Conservation (phyloP, 2,329 filamentous ascomycete species). For the Magnaporthiopsis rhizophila region DNA sequence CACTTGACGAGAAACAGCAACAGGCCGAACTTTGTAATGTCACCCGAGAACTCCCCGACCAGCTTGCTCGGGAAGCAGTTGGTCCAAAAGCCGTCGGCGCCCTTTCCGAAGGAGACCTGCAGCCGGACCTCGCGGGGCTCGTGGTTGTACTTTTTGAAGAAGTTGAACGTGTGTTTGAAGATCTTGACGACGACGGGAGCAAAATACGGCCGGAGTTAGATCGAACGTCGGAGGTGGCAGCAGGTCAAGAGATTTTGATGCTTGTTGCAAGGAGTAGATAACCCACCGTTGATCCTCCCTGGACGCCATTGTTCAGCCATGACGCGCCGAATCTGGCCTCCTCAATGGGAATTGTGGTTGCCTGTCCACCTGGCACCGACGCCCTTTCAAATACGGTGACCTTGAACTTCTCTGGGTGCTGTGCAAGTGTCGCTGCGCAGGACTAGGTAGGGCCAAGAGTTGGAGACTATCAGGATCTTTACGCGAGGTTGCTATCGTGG, state of each 20-base stretch:
- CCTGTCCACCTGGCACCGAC: constrained; percentile 54
- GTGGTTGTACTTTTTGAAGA: constrained; percentile 50
- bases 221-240: not conserved
- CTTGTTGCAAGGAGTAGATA: constrained; percentile 4
- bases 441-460: not conserved
- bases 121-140: constrained; percentile 50
- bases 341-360: constrained; percentile 53
- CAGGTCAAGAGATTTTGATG: not conserved
- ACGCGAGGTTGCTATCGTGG: not conserved
- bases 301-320: constrained; percentile 57
- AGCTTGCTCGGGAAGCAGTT: constrained; percentile 56
- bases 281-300: constrained; percentile 41
- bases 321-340: constrained; percentile 49
- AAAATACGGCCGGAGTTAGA: not conserved
- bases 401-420: constrained; percentile 51
- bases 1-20: constrained; percentile 50
- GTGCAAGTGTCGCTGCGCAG: constrained; percentile 29
- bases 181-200: constrained; percentile 32
- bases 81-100: constrained; percentile 51
- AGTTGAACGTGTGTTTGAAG: constrained; percentile 60
- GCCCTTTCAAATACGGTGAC: constrained; percentile 50
- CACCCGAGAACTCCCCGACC: constrained; percentile 43
- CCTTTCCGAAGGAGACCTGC: constrained; percentile 57
- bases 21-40: constrained; percentile 47
- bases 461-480: not conserved